Evolutionary conservation across 148 eudicot genomes (phyloP).

Genomic region (Spergularia marina): DNA sequence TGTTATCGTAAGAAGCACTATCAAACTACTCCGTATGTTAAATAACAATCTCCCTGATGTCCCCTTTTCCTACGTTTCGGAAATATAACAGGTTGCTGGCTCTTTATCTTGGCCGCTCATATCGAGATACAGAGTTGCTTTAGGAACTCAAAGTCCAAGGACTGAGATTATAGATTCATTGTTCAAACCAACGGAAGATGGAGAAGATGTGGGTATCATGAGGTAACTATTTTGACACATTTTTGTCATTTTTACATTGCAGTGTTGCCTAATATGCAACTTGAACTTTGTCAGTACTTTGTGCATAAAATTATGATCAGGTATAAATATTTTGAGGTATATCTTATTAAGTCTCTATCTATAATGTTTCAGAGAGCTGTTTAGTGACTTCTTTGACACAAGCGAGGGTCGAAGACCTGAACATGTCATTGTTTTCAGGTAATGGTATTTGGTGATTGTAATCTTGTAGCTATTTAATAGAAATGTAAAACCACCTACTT

Average conservation of each 20-base stretch:
- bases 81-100: constrained; percentile 71
- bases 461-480: background rate
- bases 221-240: constrained; percentile 41
- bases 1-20: background rate
- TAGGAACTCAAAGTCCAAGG: constrained; percentile 74
- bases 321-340: background rate
- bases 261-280: background rate
- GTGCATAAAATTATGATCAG: background rate
- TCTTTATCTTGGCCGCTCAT: constrained; percentile 87
- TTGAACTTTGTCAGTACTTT: background rate
- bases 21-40: background rate
- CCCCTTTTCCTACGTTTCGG: background rate
- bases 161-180: constrained; percentile 83
- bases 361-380: constrained; percentile 62
- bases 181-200: constrained; percentile 65
- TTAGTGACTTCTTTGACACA: constrained; percentile 65
- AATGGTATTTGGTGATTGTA: constrained; percentile 7
- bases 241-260: background rate
- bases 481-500: constrained; percentile 2
- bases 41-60: background rate
- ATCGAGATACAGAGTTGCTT: constrained; percentile 89
- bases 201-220: constrained; percentile 83
- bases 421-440: constrained; percentile 90
- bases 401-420: constrained; percentile 70
- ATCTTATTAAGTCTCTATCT: background rate